Conservation (phyloP, 2,329 filamentous ascomycete genomes). For the Neofusicoccum parvum region DNA sequence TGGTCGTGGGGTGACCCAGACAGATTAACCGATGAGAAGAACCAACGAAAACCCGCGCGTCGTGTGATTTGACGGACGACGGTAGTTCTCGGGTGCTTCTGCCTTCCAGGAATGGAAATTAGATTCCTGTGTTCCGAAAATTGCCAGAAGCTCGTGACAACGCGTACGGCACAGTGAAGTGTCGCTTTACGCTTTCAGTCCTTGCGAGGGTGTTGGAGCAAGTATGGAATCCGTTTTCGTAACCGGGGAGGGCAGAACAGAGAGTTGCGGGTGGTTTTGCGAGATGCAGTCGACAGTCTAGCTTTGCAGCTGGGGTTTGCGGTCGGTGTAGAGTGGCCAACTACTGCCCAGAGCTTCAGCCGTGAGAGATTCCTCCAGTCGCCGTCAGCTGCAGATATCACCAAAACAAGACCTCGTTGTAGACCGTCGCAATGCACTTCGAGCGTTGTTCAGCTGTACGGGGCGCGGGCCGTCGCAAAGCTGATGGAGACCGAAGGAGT, state of each 20-base stretch:
- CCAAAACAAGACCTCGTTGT: conserved; percentile 42
- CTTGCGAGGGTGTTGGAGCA: conserved; percentile 18
- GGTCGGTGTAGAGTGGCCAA: conserved; percentile 16
- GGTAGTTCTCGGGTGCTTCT: conserved; percentile 19
- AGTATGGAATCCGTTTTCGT: conserved; percentile 17
- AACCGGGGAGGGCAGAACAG: conserved; percentile 9
- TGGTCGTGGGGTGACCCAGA: conserved; percentile 40
- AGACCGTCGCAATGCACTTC: conserved; percentile 41
- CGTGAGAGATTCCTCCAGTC: conserved; percentile 37
- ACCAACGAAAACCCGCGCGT: conserved; percentile 39
- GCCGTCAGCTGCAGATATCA: conserved; percentile 48
- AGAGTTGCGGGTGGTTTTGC: conserved; percentile 13
- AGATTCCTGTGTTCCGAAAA: conserved; percentile 1
- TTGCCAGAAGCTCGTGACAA: conserved; percentile 19
- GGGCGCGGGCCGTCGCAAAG: conserved; percentile 8
- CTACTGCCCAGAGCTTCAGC: conserved; percentile 18
- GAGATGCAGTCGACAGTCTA: conserved; percentile 16
- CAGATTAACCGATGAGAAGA: conserved; percentile 43
- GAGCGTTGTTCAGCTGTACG: conserved; percentile 27
- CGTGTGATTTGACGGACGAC: conserved; percentile 34
- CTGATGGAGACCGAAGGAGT: conserved; percentile 12
- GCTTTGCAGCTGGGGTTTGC: conserved; percentile 6
- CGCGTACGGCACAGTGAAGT: not conserved
- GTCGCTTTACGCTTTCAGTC: conserved; percentile 19
- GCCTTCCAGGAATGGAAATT: conserved; percentile 16